Conservation (phyloP, 2,329 filamentous ascomycete genomes). For the Neofusicoccum laricinum region DNA sequence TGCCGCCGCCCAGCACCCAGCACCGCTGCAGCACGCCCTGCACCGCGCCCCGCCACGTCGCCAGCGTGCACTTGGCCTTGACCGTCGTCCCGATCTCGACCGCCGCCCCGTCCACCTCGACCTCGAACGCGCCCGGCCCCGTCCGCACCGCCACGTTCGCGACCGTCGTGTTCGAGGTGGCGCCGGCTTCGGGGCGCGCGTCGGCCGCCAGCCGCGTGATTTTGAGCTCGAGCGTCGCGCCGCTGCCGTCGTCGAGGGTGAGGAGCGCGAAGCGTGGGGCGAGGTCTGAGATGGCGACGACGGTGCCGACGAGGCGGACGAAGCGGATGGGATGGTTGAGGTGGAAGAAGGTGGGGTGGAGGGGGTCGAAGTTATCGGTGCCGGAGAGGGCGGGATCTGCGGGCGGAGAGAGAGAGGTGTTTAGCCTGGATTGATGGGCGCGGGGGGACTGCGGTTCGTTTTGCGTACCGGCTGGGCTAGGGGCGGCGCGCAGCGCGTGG, state of each 20-base stretch:
- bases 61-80: constrained; percentile 57
- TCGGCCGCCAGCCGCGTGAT: constrained; percentile 44
- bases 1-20: constrained; percentile 45
- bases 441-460: neutral
- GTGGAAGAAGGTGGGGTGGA: constrained; percentile 47
- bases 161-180: constrained; percentile 35
- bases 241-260: constrained; percentile 61
- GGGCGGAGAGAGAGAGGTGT: neutral
- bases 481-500: constrained; percentile 47
- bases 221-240: constrained; percentile 55
- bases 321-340: constrained; percentile 53
- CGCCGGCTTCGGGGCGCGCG: too few species aligned
- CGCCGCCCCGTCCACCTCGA: constrained; percentile 33
- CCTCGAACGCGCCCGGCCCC: constrained; percentile 41
- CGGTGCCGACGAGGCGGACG: constrained; percentile 43
- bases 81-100: constrained; percentile 50
- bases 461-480: constrained; percentile 49
- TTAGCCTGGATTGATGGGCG: neutral
- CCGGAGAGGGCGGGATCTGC: neutral
- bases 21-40: constrained; percentile 57
- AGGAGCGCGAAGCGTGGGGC: constrained; percentile 44
- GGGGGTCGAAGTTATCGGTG: neutral
- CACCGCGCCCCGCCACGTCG: constrained; percentile 47
- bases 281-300: constrained; percentile 45
- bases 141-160: constrained; percentile 39